A percentile compares a stretch with the other conserved stretches of the same genome.
phyloP scores from a whole-genome alignment of 768 basidiomycete genomes.

The Coprinopsis strossmayeri region DNA sequence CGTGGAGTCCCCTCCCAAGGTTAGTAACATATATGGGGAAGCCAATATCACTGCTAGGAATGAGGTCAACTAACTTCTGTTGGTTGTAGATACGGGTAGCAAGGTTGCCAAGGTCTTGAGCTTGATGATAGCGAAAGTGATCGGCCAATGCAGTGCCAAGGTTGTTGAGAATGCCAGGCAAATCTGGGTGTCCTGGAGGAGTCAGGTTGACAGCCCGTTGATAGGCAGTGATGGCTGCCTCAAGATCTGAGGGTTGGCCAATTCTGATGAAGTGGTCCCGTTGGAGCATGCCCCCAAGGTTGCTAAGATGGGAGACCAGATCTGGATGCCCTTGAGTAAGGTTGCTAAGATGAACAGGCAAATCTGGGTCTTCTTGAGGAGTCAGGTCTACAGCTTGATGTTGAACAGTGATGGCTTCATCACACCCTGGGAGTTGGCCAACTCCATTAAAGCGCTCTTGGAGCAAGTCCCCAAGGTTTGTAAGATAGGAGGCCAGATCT shows the following conservation, averaged over 20 bases:
- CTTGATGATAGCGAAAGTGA: conserved; percentile 7
- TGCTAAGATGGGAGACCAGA: too few relatives aligned
- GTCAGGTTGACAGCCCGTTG: neutral
- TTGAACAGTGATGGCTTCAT: neutral
- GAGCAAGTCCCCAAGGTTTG: neutral
- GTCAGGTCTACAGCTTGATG: too few relatives aligned
- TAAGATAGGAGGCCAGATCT: neutral
- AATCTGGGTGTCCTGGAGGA: neutral
- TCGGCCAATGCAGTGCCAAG: conserved; percentile 20
- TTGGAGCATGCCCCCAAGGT: too few relatives aligned
- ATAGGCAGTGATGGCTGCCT: conserved; percentile 34
- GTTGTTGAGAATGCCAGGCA: conserved; percentile 35
- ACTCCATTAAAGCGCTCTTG: neutral
- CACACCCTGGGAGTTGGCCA: neutral
- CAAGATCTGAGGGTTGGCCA: too few relatives aligned
- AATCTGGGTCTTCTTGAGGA: too few relatives aligned
- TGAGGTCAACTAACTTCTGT: neutral
- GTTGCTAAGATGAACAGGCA: too few relatives aligned
- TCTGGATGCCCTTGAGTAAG: too few relatives aligned
- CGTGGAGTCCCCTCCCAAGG: neutral
- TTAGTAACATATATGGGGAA: neutral
- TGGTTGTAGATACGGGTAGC: neutral
- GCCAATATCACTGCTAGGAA: neutral
- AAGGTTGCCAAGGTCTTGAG: conserved; percentile 1
- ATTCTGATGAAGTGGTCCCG: too few relatives aligned